A percentile compares a stretch with the other conserved stretches of the same genome.
These are phyloP conservation scores for Rhamnella rubrinervis DNA, from an alignment of 331 rosid genomes.

Conservation along the genomic window DNA sequence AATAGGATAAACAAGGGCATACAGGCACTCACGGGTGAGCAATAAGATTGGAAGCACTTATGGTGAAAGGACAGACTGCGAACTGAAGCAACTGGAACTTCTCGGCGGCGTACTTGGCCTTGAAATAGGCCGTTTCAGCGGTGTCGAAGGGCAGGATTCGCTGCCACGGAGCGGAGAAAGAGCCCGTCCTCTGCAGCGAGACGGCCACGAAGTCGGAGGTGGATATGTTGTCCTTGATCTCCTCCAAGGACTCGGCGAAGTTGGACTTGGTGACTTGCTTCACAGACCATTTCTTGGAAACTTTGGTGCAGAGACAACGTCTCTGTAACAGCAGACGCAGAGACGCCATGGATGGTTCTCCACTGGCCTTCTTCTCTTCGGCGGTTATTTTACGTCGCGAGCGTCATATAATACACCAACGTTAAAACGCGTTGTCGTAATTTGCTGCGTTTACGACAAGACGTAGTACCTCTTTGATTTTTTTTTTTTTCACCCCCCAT, in stretches of 20 bases:
- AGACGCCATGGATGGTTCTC: constrained; percentile 30
- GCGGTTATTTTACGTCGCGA: background rate
- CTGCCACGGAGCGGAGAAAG: constrained; percentile 59
- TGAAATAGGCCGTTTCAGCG: constrained; percentile 59
- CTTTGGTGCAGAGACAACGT: constrained; percentile 42
- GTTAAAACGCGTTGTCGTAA: too few relatives aligned
- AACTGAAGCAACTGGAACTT: constrained; percentile 78
- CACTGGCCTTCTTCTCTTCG: background rate
- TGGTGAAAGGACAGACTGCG: constrained; percentile 80
- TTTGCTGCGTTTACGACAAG: too few relatives aligned
- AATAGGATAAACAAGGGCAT: background rate
- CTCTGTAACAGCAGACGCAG: constrained; percentile 31
- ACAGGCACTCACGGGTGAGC: constrained; percentile 71
- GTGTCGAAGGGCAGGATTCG: constrained; percentile 71
- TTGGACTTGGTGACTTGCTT: constrained; percentile 69
- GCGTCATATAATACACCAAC: background rate
- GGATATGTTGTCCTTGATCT: constrained; percentile 49
- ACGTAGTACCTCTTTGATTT: too few relatives aligned
- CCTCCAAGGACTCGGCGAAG: constrained; percentile 49
- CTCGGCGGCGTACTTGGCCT: constrained; percentile 67
- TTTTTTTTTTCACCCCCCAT: too few relatives aligned
- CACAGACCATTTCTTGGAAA: constrained; percentile 47
- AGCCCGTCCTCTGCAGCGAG: constrained; percentile 68
- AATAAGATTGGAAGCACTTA: constrained; percentile 39
- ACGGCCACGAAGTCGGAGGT: constrained; percentile 66